phyloP scores from a whole-genome alignment of 176 grass and related monocot species.

The Elaeis guineensis region DNA sequence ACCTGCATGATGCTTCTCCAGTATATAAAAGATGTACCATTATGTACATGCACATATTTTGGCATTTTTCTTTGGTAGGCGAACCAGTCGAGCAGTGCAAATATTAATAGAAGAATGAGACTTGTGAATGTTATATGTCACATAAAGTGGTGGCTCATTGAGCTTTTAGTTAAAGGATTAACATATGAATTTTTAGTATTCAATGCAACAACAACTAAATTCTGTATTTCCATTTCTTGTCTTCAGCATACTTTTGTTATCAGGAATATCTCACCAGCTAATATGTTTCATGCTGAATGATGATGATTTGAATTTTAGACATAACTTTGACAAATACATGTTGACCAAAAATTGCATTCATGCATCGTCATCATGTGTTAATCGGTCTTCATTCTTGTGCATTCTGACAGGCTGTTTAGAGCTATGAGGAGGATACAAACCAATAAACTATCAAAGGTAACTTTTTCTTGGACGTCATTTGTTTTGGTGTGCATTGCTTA shows the following conservation, averaged over 20 bases:
- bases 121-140: background rate
- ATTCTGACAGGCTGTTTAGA: constrained; percentile 36
- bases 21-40: background rate
- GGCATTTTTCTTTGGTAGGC: background rate
- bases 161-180: background rate
- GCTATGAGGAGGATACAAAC: background rate
- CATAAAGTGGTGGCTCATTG: background rate
- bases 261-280: too few relatives aligned
- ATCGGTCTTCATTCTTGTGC: constrained; percentile 13
- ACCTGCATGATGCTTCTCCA: background rate
- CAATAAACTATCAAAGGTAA: constrained; percentile 4
- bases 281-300: too few relatives aligned
- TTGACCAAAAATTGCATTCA: constrained; percentile 16
- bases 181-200: background rate
- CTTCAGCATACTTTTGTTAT: too few relatives aligned
- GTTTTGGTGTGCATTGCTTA: background rate
- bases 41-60: background rate
- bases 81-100: background rate
- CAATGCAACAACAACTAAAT: too few relatives aligned
- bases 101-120: background rate
- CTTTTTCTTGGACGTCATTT: background rate
- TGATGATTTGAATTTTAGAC: too few relatives aligned
- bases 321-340: too few relatives aligned
- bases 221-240: too few relatives aligned
- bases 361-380: constrained; percentile 11